Base-by-base conservation (phyloP, 177 flowering plant species). In the Vitis hybrid region DNA sequence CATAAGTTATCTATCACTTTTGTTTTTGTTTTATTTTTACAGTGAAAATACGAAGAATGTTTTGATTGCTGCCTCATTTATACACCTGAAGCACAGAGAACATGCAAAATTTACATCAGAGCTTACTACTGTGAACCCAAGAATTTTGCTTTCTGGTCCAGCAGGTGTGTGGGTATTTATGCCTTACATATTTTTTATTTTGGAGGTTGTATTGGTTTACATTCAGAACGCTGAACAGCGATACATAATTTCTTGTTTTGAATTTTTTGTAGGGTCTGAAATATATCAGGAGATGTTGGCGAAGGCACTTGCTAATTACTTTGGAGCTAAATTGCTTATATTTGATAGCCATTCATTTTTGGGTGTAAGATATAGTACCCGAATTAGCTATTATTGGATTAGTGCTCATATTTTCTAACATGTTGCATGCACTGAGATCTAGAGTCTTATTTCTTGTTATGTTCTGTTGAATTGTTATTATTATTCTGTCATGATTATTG, bases 201-300 rank as follows among this genome's bases (percentile, higher is more conserved):
- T 64, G 24, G 57, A 66, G 24, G 5, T 66, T 54, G 6, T 52
- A 18, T 30, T 35, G 13, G 64, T n/a, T 65, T 21, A 15, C 3
- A 18, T 56, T 46, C 11, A 11, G 11, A 62, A 58, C 15, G 19
- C 3, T 63, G 32, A 27, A 60, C 55, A 54, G 17, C 40, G 6
- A 6, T 6, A 9, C 11, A 10, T 19, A 15, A 51, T 46, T 65
- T 68, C 11, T 48, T 66, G 24, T 65, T 11, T 46, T 14, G 51
- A 55, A 61, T 15, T 8, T 63, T 69, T 58, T 82, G 55, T 79
- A 92, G 98, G 98, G 17, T 91, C 98, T 78, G 98, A 93, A 70
- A 91, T 91, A 71, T 93, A 90, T 79, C 98, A 93, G 82, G 98
- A 93, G 84, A 87, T 88, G 91, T 69, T 93, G 80, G 88, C 83